Percentiles rank a stretch among this genome's conserved stretches.
phyloP scores from a whole-genome alignment of 176 grass and related monocot species.

The Saccharum spontaneum region DNA sequence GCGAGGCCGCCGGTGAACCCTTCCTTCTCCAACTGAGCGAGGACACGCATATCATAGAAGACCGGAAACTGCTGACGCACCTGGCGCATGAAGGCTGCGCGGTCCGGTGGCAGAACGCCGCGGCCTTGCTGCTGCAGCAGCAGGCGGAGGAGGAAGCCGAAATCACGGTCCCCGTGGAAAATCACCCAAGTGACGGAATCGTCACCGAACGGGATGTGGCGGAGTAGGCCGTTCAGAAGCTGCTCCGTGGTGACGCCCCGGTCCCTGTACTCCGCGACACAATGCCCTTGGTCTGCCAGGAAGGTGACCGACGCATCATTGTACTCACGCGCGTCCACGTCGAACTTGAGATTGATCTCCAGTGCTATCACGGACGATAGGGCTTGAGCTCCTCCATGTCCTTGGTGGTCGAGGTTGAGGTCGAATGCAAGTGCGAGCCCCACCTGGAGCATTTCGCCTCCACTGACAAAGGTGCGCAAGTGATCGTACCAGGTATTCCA shows the following conservation, averaged over 20 bases:
- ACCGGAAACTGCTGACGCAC: not conserved
- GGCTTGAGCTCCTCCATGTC: not conserved
- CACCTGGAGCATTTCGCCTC: not conserved
- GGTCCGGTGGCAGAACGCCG: not conserved
- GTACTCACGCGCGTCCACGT: not conserved
- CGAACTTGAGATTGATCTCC: not conserved
- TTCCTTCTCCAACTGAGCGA: not conserved
- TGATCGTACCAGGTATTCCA: not conserved
- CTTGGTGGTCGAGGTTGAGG: not conserved
- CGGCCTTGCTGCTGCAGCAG: not conserved
- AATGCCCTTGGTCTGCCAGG: not conserved
- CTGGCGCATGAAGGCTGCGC: not conserved
- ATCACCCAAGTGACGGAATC: not conserved
- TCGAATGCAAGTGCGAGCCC: not conserved
- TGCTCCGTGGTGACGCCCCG: not conserved
- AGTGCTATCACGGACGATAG: not conserved
- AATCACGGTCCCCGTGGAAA: not conserved
- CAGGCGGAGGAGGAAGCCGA: not conserved
- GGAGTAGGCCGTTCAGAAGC: not conserved
- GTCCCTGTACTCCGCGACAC: not conserved
- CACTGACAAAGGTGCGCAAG: not conserved
- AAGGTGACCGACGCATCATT: not conserved
- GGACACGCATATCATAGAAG: not conserved
- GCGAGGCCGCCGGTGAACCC: not conserved
- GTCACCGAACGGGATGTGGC: not conserved